These are phyloP conservation scores for Fusarium sp. DNA, from an alignment of 2,329 filamentous ascomycete species.

Conservation along the genomic window DNA sequence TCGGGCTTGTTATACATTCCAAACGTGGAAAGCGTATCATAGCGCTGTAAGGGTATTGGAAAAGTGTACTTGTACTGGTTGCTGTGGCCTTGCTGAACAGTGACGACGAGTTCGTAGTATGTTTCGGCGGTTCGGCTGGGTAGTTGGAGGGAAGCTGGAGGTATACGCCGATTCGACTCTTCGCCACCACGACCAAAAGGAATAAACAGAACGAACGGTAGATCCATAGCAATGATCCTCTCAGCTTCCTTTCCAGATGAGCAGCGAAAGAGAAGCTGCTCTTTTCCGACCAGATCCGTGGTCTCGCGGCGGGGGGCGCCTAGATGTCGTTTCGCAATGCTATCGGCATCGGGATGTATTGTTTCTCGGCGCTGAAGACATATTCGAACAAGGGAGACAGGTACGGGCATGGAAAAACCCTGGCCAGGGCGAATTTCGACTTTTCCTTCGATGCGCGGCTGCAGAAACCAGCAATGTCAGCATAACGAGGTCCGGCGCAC, in stretches of 20 bases:
- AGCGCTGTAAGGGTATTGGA: conserved; percentile 88
- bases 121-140: conserved; percentile 96
- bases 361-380: conserved; percentile 92
- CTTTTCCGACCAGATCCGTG: conserved; percentile 92
- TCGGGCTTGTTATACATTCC: conserved; percentile 99
- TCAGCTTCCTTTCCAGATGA: conserved; percentile 85
- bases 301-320: conserved; percentile 91
- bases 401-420: conserved; percentile 88
- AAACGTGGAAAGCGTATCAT: conserved; percentile 97
- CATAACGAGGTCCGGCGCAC: conserved; percentile 19
- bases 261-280: conserved; percentile 91
- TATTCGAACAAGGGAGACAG: conserved; percentile 92
- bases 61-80: conserved; percentile 92
- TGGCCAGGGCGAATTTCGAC: conserved; percentile 92
- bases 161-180: conserved; percentile 88
- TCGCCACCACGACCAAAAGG: conserved; percentile 92
- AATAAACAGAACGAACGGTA: conserved; percentile 97
- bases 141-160: conserved; percentile 89
- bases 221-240: conserved; percentile 91
- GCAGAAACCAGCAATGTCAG: conserved; percentile 32
- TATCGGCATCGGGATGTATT: conserved; percentile 96
- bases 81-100: conserved; percentile 87
- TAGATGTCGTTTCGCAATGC: conserved; percentile 89
- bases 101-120: conserved; percentile 95
- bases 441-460: conserved; percentile 97